Evolutionary conservation across 148 eudicot genomes (phyloP).

Genomic region (Salicornia ramosissima): DNA sequence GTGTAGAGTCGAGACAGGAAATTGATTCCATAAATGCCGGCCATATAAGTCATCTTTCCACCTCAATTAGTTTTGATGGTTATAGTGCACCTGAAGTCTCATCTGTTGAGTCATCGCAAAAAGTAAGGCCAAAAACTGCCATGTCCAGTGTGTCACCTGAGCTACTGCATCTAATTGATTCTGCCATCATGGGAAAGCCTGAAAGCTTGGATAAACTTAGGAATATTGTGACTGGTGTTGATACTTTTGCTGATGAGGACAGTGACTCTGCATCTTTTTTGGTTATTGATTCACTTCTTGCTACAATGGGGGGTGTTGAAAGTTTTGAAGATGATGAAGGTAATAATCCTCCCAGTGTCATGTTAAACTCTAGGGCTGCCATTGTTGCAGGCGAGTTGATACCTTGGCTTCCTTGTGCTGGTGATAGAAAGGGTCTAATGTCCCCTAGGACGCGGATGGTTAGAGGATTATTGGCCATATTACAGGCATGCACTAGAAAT

Average conservation of each 20-base stretch:
- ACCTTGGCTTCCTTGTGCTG: constrained; percentile 79
- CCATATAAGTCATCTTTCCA: constrained; percentile 33
- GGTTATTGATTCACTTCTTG: constrained; percentile 94
- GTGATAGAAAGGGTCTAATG: constrained; percentile 65
- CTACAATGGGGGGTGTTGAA: constrained; percentile 99
- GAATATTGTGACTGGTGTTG: constrained; percentile 69
- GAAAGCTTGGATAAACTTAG: constrained; percentile 87
- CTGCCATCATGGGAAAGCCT: constrained; percentile 98
- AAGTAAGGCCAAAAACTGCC: constrained; percentile 53
- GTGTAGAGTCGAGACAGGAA: constrained; percentile 33
- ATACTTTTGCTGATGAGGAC: constrained; percentile 68
- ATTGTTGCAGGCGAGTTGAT: constrained; percentile 89
- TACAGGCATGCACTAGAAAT: constrained; percentile 93
- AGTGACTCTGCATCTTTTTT: constrained; percentile 59
- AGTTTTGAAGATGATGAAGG: constrained; percentile 92
- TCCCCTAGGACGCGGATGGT: constrained; percentile 97
- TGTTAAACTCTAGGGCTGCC: constrained; percentile 98
- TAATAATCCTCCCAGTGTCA: constrained; percentile 94
- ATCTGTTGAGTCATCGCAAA: constrained; percentile 58
- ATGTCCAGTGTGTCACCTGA: constrained; percentile 89
- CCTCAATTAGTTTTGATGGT: constrained; percentile 45
- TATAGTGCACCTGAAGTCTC: constrained; percentile 42
- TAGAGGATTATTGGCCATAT: constrained; percentile 86
- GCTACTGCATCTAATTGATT: constrained; percentile 91
- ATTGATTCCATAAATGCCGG: constrained; percentile 41